Conservation (phyloP, 345 rosid species). For the Euphorbia pulcherrima region DNA sequence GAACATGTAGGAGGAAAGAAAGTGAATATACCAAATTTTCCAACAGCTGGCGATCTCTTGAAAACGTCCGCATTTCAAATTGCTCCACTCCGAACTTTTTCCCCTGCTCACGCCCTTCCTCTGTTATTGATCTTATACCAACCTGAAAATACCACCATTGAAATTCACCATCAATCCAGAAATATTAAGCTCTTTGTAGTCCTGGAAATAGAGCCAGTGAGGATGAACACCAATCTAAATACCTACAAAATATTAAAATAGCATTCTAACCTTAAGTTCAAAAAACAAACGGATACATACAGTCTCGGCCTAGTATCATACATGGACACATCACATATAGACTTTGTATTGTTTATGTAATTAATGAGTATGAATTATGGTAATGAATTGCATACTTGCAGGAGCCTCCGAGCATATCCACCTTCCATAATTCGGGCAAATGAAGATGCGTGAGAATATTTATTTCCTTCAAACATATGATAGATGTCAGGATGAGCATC, state of each 20-base stretch:
- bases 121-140: slow-evolving; percentile 82
- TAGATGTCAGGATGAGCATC: slow-evolving; percentile 99
- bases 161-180: slow-evolving; percentile 5
- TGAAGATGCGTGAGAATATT: slow-evolving; percentile 93
- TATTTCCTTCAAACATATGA: slow-evolving; percentile 80
- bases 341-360: too few species aligned
- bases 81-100: slow-evolving; percentile 93
- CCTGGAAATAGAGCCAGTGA: neutral
- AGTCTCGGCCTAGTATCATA: neutral
- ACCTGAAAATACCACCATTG: slow-evolving; percentile 46
- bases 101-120: slow-evolving; percentile 90
- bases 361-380: neutral
- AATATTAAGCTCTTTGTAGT: neutral
- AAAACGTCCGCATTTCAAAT: slow-evolving; percentile 88
- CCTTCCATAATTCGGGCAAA: slow-evolving; percentile 99
- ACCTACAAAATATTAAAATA: neutral
- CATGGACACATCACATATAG: neutral
- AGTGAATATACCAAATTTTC: slow-evolving; percentile 71
- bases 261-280: neutral
- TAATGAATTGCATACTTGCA: slow-evolving; percentile 55
- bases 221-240: neutral
- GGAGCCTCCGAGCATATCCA: slow-evolving; percentile 79
- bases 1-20: neutral
- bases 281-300: neutral
- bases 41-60: slow-evolving; percentile 60